Evolutionary conservation across 2,329 filamentous ascomycete species (phyloP).

Genomic region (Pseudogymnoascus pannorum): DNA sequence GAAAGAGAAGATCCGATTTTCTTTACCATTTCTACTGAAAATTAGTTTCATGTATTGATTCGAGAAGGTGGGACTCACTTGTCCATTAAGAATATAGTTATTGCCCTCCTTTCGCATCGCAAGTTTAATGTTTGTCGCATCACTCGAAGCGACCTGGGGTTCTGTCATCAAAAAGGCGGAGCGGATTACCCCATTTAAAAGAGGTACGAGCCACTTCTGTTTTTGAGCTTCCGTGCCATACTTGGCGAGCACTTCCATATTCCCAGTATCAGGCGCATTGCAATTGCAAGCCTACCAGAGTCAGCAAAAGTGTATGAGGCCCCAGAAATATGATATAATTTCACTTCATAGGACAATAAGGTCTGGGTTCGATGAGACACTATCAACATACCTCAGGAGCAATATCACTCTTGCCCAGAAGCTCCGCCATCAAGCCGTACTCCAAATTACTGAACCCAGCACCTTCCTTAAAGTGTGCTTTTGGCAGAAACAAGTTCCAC

Average conservation of each 20-base stretch:
- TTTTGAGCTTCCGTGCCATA: conserved; percentile 80
- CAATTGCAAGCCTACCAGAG: conserved; percentile 83
- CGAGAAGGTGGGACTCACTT: too few relatives aligned
- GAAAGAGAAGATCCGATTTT: too few relatives aligned
- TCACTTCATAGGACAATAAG: too few relatives aligned
- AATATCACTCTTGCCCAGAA: conserved; percentile 72
- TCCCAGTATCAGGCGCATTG: conserved; percentile 79
- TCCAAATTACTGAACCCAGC: conserved; percentile 88
- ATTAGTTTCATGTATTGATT: too few relatives aligned
- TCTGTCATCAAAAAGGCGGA: conserved; percentile 90
- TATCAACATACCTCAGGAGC: conserved; percentile 57
- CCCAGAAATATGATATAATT: too few relatives aligned
- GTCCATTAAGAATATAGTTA: conserved; percentile 81
- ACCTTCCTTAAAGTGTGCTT: conserved; percentile 73
- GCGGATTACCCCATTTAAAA: conserved; percentile 73
- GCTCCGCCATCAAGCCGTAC: conserved; percentile 93
- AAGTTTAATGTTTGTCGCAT: conserved; percentile 84
- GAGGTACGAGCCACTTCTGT: conserved; percentile 66
- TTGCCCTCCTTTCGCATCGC: conserved; percentile 71
- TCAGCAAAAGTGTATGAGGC: too few relatives aligned
- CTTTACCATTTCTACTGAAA: conserved; percentile 77
- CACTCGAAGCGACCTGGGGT: conserved; percentile 73
- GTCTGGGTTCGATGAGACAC: too few relatives aligned
- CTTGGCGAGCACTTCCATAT: conserved; percentile 88
- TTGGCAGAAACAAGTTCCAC: too few relatives aligned